Conservation (phyloP, 2,329 filamentous ascomycete species). For the Colletotrichum sp. region DNA sequence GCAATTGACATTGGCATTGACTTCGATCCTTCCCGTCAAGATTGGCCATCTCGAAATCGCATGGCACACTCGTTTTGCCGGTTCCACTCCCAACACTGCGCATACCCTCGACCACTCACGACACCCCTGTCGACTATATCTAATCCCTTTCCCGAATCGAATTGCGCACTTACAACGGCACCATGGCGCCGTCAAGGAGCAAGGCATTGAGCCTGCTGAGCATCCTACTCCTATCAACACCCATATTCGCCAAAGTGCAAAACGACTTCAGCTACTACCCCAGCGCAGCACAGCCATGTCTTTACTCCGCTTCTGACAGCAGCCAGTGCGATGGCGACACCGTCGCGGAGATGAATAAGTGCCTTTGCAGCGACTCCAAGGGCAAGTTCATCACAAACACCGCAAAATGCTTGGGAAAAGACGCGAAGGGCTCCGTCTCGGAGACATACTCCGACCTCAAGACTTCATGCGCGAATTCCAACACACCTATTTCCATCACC, state of each 20-base stretch:
- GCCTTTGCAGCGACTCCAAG: slow-evolving; percentile 52
- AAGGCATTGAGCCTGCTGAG: slow-evolving; percentile 25
- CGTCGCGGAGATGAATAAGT: slow-evolving; percentile 47
- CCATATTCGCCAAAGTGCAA: slow-evolving; percentile 27
- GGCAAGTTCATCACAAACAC: slow-evolving; percentile 53
- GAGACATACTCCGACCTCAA: slow-evolving; percentile 49
- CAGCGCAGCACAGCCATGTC: slow-evolving; percentile 43
- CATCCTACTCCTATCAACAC: slow-evolving; percentile 25
- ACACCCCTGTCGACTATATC: background rate
- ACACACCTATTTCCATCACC: slow-evolving; percentile 47
- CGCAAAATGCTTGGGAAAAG: slow-evolving; percentile 49
- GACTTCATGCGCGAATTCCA: slow-evolving; percentile 47
- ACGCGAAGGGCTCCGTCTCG: slow-evolving; percentile 40
- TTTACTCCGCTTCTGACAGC: slow-evolving; percentile 42
- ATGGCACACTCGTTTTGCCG: background rate
- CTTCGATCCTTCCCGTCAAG: background rate
- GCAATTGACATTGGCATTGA: background rate
- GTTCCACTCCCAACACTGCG: background rate
- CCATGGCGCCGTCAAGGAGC: slow-evolving; percentile 6
- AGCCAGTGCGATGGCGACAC: slow-evolving; percentile 47
- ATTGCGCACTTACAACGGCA: background rate
- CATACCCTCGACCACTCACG: background rate
- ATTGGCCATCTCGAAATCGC: background rate
- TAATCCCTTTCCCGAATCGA: rapidly evolving
- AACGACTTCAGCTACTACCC: slow-evolving; percentile 52